Evolutionary conservation across 208 protist species (phyloP), one percentile per base, ranked within the genome.

Genomic region (Novymonas esmeraldas): DNA sequence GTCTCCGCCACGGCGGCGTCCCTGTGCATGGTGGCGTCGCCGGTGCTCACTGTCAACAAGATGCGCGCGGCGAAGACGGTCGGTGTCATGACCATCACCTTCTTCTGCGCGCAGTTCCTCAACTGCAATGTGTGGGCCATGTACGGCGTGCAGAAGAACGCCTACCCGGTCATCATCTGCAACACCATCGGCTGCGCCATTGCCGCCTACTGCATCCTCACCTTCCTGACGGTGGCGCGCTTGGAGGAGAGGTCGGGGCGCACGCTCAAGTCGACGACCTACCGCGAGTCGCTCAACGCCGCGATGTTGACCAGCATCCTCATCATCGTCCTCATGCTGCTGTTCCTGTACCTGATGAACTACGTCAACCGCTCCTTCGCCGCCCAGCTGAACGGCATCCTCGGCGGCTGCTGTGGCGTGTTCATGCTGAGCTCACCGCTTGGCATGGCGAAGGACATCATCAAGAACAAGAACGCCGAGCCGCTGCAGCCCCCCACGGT

Each of bases 391-490:
- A 87, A 82, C 54, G 85, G 81, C 48, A 34, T 88, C 46, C 66
- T 74, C 41, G 81, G 76, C 4, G 82, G 81, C 20, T 84, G 56
- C 50, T 75, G 69, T 41, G 80, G 70, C 33, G 79, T 91, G 7
- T 73, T 86, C 51, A 91, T 91, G 85, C 71, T 91, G 9, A 84
- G 79, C 56, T 91, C 85, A 1, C 85, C 85, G 22, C 76, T 91
- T 2, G 79, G 64, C 7, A 78, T 80, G 81, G 76, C 70, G 18
- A 74, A 66, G 61, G 57, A 74, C 61, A 91, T 91, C 57, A 85
- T 91, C 50, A 70, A 65, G 34, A 72, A 78, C 45, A 81, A 80
- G 48, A 91, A 88, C 60, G 85, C 85, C 11, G 78, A 83, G 50
- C 60, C 66, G 3, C 74, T 91, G 58, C 76, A 84, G 64, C 85